Evolutionary conservation across 2,329 filamentous ascomycete species (phyloP), one percentile per base, ranked within the genome.

Genomic region (Septoria petroselini): DNA sequence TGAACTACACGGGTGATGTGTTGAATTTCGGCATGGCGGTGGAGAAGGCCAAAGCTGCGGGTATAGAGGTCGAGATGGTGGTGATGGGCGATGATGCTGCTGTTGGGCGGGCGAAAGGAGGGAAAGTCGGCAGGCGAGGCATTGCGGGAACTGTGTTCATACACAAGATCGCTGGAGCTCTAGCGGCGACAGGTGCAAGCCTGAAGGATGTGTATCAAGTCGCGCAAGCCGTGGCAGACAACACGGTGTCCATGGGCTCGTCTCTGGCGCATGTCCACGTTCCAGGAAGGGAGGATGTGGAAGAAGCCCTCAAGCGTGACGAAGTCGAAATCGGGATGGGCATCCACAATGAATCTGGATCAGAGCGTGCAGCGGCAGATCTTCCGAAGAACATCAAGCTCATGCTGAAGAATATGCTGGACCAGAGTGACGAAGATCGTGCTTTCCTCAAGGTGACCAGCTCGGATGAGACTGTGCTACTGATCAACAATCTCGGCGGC

Each of bases 1-100:
- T 95, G 88, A 96, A 96, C 69, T 70, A 70, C 33, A 71, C 68
- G 0, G 74, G 74, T 2, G 74, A 76, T 54, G 81, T 95, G 46
- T 78, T 96, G 59, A 94, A 95, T 72, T 96, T 96, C 66, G 91
- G 90, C 48, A 85, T 96, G 79, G 91, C 85, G 0, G 88, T 93
- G 7, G 91, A 96, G 70, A 95, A 95, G 73, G 90, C 90, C 12
- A 84, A 86, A 51, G 89, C 89, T 1, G 81, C 82, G 0, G 91
- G 89, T 0, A 71, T 89, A 18, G 72, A 82, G 14, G 86, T 88
- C 0, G 87, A 95, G 67, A 95, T 96, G 85, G 83, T 95, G 7
- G 86, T 95, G 7, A 88, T 96, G 6, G 89, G 84, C 4, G 91
- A 97, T 64, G 91, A 97, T 69, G 90, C 91, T 2, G 90, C 91